Evolutionary conservation across 306 rosid genomes (phyloP), one percentile per base, ranked within the genome.

Genomic region (Prunus padus): DNA sequence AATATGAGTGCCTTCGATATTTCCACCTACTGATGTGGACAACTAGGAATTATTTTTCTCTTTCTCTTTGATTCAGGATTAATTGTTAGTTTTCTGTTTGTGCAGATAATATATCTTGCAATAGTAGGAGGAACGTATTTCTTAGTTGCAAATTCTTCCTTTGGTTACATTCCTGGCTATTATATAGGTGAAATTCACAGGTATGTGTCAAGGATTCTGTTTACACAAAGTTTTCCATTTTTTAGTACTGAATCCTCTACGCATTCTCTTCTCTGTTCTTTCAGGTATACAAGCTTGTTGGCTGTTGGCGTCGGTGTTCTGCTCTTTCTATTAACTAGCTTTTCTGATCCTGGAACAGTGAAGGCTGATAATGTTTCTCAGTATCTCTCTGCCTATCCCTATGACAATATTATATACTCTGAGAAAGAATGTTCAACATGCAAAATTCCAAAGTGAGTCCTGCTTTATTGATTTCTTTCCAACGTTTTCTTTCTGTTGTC

Each of bases 371-470:
- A 90, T 92, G 96, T 95, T 80, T 79, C 88, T 76, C 81, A 84
- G 51, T 92, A 92, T 84, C 79, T 95, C 76, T 84, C 87, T 80
- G 89, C 92, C 79, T 95, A 95, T 76, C 99, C 93, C 15, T 89
- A 90, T 65, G 99, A 95, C 84, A 85, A 88, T 72, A 57, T 95
- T 70, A 92, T 95, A 73, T 95, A 82, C 77, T 67, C 86, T 4
- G 88, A 90, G 90, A 95, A 92, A 83, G 89, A 89, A 78, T 95
- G 99, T 86, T 73, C 92, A 67, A 92, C 99, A 33, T 92, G 99
- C 91, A 89, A 92, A 90, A 83, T 90, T 84, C 93, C 82, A 67
- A 95, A 92, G 97, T 95, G 82, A 85, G 93, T 87, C 50, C 76
- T 59, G 11, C 65, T 42, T 42, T 49, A 11, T 4, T 16, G 31